Conservation (phyloP, 345 rosid genomes). For the Salix koriyanagi region DNA sequence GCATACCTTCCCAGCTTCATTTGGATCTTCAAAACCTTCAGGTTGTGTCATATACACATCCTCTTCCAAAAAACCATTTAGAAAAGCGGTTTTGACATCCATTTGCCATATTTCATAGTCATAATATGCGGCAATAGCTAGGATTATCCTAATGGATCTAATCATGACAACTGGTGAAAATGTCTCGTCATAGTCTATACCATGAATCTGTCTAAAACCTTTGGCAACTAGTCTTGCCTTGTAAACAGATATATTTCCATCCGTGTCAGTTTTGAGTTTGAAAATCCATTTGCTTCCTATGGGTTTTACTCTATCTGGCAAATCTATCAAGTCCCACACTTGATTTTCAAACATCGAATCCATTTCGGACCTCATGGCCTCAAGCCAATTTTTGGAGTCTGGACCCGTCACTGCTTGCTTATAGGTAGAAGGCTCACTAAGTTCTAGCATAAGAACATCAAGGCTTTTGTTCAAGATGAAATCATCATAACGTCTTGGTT, state of each 20-base stretch:
- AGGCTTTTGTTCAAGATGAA: background rate
- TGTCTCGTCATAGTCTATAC: slow-evolving; percentile 1
- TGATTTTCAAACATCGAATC: slow-evolving; percentile 22
- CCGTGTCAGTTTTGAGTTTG: background rate
- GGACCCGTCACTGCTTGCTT: slow-evolving; percentile 3
- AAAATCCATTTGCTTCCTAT: background rate
- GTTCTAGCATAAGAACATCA: slow-evolving; percentile 6
- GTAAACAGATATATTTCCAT: background rate
- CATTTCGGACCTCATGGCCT: slow-evolving; percentile 7
- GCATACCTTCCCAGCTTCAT: background rate
- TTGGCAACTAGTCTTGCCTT: background rate
- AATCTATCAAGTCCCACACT: slow-evolving; percentile 19
- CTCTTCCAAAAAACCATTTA: background rate
- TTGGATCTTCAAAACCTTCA: background rate
- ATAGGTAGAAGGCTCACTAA: slow-evolving; percentile 14
- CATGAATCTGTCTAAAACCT: background rate
- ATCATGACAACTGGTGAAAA: background rate
- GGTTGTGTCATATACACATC: background rate
- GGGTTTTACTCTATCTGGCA: background rate
- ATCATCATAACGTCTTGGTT: slow-evolving; percentile 5
- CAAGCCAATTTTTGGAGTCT: slow-evolving; percentile 17
- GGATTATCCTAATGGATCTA: slow-evolving; percentile 2
- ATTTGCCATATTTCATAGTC: background rate
- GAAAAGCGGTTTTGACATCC: too few relatives aligned
- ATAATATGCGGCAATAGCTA: background rate